These are phyloP conservation scores for Ophiostoma novo-ulmi DNA, from an alignment of 2,329 filamentous ascomycete genomes.

Conservation along the genomic window DNA sequence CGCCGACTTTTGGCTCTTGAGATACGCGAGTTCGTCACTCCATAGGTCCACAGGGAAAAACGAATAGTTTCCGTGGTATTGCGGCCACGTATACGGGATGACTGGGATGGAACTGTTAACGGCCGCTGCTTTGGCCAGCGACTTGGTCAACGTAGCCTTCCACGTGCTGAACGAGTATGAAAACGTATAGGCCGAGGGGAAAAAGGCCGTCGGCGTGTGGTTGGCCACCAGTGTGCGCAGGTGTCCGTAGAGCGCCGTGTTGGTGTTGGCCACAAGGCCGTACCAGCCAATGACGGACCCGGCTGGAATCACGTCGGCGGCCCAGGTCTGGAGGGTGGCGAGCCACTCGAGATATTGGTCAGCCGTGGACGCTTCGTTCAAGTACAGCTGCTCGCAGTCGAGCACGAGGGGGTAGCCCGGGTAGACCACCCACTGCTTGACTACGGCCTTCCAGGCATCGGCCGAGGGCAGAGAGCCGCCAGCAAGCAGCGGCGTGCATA, in stretches of 20 bases:
- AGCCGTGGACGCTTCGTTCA: conserved; percentile 16
- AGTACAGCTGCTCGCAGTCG: conserved; percentile 24
- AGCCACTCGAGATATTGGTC: conserved; percentile 17
- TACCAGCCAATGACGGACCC: conserved; percentile 20
- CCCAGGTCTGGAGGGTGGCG: conserved; percentile 22
- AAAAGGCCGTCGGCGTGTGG: conserved; percentile 23
- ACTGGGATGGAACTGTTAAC: conserved; percentile 17
- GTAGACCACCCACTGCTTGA: conserved; percentile 21
- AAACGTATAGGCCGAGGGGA: conserved; percentile 23
- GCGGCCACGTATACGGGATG: conserved; percentile 19
- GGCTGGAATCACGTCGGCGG: background rate
- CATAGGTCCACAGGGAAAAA: conserved; percentile 21
- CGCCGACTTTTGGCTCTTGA: background rate
- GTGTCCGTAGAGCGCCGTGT: conserved; percentile 19
- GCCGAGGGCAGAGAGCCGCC: conserved; percentile 11
- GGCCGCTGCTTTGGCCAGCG: background rate
- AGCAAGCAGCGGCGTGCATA: conserved; percentile 13
- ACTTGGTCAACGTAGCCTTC: conserved; percentile 3
- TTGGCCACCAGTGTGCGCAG: conserved; percentile 22
- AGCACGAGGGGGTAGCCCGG: conserved; percentile 23
- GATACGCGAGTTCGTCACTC: background rate
- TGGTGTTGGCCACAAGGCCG: conserved; percentile 19
- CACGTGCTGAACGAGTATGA: conserved; percentile 19
- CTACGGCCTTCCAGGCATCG: conserved; percentile 16
- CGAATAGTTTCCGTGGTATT: conserved; percentile 25